Evolutionary conservation across 2,329 filamentous ascomycete species (phyloP).

Genomic region (Alternaria sp.): DNA sequence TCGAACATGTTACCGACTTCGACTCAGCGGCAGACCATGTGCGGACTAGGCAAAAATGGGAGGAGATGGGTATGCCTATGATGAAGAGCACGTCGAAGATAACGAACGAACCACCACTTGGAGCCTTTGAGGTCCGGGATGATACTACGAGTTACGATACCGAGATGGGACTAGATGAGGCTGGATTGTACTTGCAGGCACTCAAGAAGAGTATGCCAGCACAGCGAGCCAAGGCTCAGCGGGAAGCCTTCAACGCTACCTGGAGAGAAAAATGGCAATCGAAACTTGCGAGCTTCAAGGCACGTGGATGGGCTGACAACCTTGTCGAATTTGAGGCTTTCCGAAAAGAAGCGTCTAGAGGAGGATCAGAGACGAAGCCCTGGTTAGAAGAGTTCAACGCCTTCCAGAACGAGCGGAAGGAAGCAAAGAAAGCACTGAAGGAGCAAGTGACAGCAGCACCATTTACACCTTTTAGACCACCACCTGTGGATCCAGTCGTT

Average conservation of each 20-base stretch:
- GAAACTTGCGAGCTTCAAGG: constrained; percentile 11
- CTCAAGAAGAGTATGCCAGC: constrained; percentile 31
- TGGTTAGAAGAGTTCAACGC: constrained; percentile 10
- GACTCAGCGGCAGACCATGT: constrained; percentile 82
- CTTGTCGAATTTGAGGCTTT: constrained; percentile 5
- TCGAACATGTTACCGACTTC: constrained; percentile 90
- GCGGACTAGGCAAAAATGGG: constrained; percentile 83
- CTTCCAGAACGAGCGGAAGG: constrained; percentile 6
- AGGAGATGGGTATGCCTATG: constrained; percentile 79
- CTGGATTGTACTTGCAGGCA: constrained; percentile 34
- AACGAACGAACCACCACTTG: constrained; percentile 22
- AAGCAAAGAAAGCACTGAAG: constrained; percentile 20
- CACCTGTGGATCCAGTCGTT: constrained; percentile 29
- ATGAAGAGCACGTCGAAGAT: constrained; percentile 51
- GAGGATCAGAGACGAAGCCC: background rate
- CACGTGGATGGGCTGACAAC: constrained; percentile 2
- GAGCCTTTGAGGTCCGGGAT: constrained; percentile 44
- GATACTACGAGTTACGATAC: constrained; percentile 45
- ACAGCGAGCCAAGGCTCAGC: constrained; percentile 9
- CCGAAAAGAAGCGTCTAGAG: background rate
- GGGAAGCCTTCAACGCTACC: constrained; percentile 8
- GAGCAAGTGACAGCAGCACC: constrained; percentile 1
- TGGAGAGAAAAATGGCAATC: constrained; percentile 18
- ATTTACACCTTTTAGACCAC: constrained; percentile 32
- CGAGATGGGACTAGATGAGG: constrained; percentile 37